These are phyloP conservation scores for Lodderomyces beijingensis DNA, from an alignment of 1,139 yeast species.

Conservation along the genomic window DNA sequence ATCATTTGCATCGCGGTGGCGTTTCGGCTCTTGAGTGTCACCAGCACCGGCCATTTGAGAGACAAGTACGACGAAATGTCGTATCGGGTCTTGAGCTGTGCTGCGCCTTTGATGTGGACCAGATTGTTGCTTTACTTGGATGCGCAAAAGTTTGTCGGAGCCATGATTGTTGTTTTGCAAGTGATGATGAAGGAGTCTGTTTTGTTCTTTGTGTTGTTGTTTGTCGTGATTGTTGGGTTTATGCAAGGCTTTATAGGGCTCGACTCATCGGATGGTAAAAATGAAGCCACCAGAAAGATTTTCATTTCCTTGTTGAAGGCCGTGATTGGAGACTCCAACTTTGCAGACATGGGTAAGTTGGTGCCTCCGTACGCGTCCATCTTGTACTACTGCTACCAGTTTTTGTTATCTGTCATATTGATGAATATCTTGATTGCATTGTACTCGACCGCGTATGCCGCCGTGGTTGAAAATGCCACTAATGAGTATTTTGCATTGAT, in stretches of 20 bases:
- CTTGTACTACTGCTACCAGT: constrained; percentile 71
- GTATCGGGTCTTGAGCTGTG: constrained; percentile 69
- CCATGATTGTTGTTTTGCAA: constrained; percentile 79
- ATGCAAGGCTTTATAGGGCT: constrained; percentile 83
- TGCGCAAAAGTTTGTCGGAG: constrained; percentile 79
- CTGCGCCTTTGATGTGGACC: constrained; percentile 87
- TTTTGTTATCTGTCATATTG: constrained; percentile 66
- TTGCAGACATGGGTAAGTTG: constrained; percentile 62
- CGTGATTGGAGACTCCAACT: constrained; percentile 68
- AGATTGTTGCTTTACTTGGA: constrained; percentile 72
- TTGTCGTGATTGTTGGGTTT: constrained; percentile 73
- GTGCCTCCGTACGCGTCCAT: constrained; percentile 84
- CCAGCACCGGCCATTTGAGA: constrained; percentile 22
- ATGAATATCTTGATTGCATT: constrained; percentile 81
- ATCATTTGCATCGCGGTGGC: constrained; percentile 51
- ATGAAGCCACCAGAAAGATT: constrained; percentile 67
- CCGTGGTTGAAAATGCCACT: constrained; percentile 76
- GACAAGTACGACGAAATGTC: constrained; percentile 58
- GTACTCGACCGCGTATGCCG: constrained; percentile 78
- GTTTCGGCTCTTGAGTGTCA: constrained; percentile 52
- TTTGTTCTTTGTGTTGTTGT: constrained; percentile 69
- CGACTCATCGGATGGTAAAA: constrained; percentile 81
- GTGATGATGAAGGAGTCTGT: constrained; percentile 85
- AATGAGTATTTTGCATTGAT: constrained; percentile 72
- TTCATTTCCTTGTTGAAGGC: constrained; percentile 65